Conservation (phyloP, 2,329 filamentous ascomycete species). For the Hypoxylon sp. region DNA sequence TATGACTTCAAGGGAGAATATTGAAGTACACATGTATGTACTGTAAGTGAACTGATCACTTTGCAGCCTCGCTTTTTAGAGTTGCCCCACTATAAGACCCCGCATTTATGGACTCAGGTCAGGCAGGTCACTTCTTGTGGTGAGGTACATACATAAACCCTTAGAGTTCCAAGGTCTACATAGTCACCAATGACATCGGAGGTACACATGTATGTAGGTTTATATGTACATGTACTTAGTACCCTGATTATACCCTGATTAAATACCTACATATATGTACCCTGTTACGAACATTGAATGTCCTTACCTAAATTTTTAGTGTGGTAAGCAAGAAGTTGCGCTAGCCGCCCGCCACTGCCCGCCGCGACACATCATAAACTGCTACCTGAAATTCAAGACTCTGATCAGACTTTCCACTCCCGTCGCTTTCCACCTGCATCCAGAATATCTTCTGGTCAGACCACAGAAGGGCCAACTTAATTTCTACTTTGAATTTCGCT, state of each 20-base stretch:
- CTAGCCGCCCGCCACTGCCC: constrained; percentile 41
- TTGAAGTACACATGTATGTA: too few relatives aligned
- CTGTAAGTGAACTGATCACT: neutral
- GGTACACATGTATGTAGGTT: neutral
- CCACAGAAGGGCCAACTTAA: constrained; percentile 16
- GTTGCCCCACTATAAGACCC: constrained; percentile 37
- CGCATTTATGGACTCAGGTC: constrained; percentile 24
- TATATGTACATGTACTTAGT: neutral
- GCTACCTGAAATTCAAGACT: constrained; percentile 48
- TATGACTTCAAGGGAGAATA: neutral
- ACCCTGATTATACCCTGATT: neutral
- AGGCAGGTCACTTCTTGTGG: neutral
- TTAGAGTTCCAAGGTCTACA: neutral
- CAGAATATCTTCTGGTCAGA: constrained; percentile 23
- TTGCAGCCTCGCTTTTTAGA: constrained; percentile 15
- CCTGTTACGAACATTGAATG: neutral
- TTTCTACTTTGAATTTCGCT: constrained; percentile 4
- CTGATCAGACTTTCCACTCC: constrained; percentile 38
- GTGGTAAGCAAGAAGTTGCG: constrained; percentile 35
- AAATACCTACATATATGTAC: too few relatives aligned
- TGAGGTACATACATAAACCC: neutral
- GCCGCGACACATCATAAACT: constrained; percentile 48
- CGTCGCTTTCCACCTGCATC: constrained; percentile 38
- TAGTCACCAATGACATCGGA: neutral
- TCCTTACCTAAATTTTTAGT: constrained; percentile 24